Percentiles rank a stretch among this genome's conserved stretches.
Evolutionary conservation across 805 yeast genomes (phyloP).

Genomic region (Maudiozyma saulgeensis): DNA sequence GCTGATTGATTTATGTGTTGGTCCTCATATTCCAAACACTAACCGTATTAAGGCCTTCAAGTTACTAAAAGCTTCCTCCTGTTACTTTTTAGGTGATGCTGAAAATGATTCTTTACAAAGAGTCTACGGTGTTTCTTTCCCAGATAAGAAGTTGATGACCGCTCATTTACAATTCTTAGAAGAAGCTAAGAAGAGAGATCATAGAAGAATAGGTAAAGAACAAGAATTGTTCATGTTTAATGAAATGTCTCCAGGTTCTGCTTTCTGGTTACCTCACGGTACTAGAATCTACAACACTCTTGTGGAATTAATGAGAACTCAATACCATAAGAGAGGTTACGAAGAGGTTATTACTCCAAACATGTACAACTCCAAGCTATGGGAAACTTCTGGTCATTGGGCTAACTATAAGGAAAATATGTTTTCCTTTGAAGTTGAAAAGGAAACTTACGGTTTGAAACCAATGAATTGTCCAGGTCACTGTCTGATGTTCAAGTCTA

Average conservation of each 20-base stretch:
- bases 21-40: slow-evolving; percentile 97
- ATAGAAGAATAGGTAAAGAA: slow-evolving; percentile 91
- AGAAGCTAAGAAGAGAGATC: slow-evolving; percentile 94
- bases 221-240: slow-evolving; percentile 93
- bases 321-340: slow-evolving; percentile 88
- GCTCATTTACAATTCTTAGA: slow-evolving; percentile 89
- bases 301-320: slow-evolving; percentile 66
- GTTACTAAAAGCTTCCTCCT: slow-evolving; percentile 88
- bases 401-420: slow-evolving; percentile 93
- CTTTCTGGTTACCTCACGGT: slow-evolving; percentile 99
- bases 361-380: slow-evolving; percentile 92
- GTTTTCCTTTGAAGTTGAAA: slow-evolving; percentile 95
- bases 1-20: slow-evolving; percentile 90
- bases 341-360: slow-evolving; percentile 98
- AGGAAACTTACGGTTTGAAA: slow-evolving; percentile 87
- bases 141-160: slow-evolving; percentile 92
- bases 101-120: slow-evolving; percentile 92
- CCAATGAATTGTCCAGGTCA: slow-evolving; percentile 94
- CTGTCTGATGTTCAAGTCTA: slow-evolving; percentile 81
- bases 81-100: slow-evolving; percentile 91
- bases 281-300: slow-evolving; percentile 90
- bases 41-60: slow-evolving; percentile 93
- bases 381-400: slow-evolving; percentile 99
- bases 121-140: slow-evolving; percentile 96
- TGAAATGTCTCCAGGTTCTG: slow-evolving; percentile 95